Percentiles rank a stretch among this genome's conserved stretches.
These are phyloP conservation scores for Pochonia chlamydosporia DNA, from an alignment of 2,329 filamentous ascomycete species.

Conservation along the genomic window DNA sequence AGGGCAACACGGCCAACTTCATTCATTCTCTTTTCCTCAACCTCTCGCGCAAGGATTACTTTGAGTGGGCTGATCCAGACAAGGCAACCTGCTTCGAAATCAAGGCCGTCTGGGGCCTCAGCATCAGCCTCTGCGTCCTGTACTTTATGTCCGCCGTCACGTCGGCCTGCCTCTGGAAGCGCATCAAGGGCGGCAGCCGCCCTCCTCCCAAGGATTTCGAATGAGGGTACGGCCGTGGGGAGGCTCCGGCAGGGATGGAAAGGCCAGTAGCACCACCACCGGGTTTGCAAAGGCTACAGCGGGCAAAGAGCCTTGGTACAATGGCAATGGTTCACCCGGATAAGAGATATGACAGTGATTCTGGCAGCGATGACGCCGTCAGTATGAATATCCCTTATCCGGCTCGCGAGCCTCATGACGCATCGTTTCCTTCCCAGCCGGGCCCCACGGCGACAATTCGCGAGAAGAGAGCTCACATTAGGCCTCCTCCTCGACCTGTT, in stretches of 20 bases:
- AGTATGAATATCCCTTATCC: conserved; percentile 17
- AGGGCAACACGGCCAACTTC: conserved; percentile 37
- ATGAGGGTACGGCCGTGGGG: conserved; percentile 43
- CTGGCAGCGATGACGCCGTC: conserved; percentile 23
- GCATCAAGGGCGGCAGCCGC: conserved; percentile 37
- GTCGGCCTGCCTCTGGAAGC: conserved; percentile 56
- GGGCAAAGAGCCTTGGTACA: conserved; percentile 30
- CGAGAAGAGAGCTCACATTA: conserved; percentile 15
- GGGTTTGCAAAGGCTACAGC: conserved; percentile 15
- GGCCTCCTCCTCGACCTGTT: conserved; percentile 20
- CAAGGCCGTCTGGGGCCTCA: conserved; percentile 82
- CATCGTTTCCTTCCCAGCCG: conserved; percentile 23
- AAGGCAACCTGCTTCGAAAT: conserved; percentile 71
- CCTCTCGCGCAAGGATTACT: conserved; percentile 24
- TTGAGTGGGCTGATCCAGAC: conserved; percentile 45
- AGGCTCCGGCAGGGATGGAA: conserved; percentile 14
- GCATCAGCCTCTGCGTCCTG: conserved; percentile 70
- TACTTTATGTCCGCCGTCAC: conserved; percentile 59
- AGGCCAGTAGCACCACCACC: neutral
- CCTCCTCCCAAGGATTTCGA: conserved; percentile 42
- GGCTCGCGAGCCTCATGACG: conserved; percentile 9
- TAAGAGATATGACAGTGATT: conserved; percentile 26
- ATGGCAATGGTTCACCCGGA: conserved; percentile 27
- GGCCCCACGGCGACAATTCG: conserved; percentile 29
- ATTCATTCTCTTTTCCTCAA: conserved; percentile 38